phyloP scores from a whole-genome alignment of 2,329 filamentous ascomycete genomes.

The Cercospora sojina region DNA sequence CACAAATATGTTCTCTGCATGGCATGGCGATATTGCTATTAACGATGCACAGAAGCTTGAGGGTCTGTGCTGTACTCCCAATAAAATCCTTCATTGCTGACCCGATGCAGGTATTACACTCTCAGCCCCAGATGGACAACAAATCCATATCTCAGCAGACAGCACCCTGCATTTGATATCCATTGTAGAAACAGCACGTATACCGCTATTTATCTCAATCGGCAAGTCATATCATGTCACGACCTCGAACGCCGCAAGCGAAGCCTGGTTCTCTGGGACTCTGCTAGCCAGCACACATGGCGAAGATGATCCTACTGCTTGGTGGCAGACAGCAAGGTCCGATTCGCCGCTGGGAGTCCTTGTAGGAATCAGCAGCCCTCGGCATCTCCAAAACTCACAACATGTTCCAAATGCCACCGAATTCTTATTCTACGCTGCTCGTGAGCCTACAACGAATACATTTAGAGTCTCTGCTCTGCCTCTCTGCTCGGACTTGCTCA shows the following conservation, averaged over 20 bases:
- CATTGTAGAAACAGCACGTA: constrained; percentile 22
- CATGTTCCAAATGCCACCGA: constrained; percentile 30
- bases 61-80: constrained; percentile 4
- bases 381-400: neutral
- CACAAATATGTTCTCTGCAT: constrained; percentile 13
- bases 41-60: constrained; percentile 7
- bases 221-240: constrained; percentile 16
- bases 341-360: constrained; percentile 27
- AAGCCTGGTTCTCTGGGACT: constrained; percentile 27
- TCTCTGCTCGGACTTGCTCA: constrained; percentile 45
- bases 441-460: constrained; percentile 20
- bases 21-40: constrained; percentile 22
- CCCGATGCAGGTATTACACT: constrained; percentile 13
- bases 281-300: constrained; percentile 13
- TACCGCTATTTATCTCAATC: constrained; percentile 21
- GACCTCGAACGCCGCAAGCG: constrained; percentile 12
- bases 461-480: constrained; percentile 42
- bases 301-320: constrained; percentile 8
- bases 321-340: constrained; percentile 25
- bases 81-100: neutral
- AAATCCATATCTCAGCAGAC: constrained; percentile 10
- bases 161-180: constrained; percentile 23
- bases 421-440: constrained; percentile 47
- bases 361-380: constrained; percentile 10
- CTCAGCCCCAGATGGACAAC: neutral